Evolutionary conservation across 768 basidiomycete genomes (phyloP), one percentile per base, ranked within the genome.

Genomic region (Dioszegia aurantiaca): DNA sequence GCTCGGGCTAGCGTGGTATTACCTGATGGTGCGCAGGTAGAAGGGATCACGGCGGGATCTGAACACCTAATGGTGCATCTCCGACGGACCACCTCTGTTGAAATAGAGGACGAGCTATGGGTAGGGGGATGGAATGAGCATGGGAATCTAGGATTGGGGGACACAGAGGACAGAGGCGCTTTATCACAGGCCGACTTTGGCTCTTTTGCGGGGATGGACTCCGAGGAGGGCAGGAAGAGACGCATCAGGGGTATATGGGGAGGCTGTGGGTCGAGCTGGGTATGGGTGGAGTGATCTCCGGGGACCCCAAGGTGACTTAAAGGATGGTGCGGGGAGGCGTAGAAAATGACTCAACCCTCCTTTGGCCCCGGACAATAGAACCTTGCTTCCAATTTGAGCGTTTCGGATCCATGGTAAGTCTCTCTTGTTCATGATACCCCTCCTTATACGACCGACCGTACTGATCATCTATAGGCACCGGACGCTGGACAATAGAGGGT

Each of bases 121-220:
- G 88, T 84, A 0, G 95, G 93, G 89, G 94, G 94, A 0, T 98
- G 94, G 93, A 98, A 97, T 74, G 94, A 98, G 75, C 94, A 97
- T 72, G 94, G 94, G 6, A 98, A 95, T 75, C 80, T 97, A 26
- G 91, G 89, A 0, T 69, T 84, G 23, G 86, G 85, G 0, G 79
- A 81, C 33, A 83, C 26, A 69, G 16, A 86, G 87, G 16, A 72
- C 78, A 11, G 82, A 77, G 61, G 68, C 88, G 11, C 26, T 10
- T 86, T 86, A 84, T 81, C 84, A 0, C 65, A 68, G 4, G 51
- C 66, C 3, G 64, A 59, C 8, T 26, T 64, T 2, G 14, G 46
- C 26, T 8, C 49, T 11, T 59, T 2, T 28, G 17, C 4, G 8
- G 33, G 33, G 14, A 19, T 3, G 48, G 31, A 4, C 17, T 37